Evolutionary conservation across 345 rosid species (phyloP), one percentile per base, ranked within the genome.

Genomic region (Aquilaria sinensis): DNA sequence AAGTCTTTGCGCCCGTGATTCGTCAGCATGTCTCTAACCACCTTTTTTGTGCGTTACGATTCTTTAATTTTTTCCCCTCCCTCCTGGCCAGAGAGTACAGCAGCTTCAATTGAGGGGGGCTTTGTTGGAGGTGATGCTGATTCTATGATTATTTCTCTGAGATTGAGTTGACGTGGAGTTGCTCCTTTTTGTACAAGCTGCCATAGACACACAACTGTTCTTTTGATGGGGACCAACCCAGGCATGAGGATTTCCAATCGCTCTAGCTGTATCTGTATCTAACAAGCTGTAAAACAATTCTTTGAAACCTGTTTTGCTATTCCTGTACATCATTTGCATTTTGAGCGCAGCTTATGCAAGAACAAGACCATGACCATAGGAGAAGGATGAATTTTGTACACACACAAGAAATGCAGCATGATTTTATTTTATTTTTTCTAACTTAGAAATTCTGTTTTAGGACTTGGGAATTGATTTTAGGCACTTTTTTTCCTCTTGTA

Each of bases 61-160:
- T 81, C 85, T 78, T 81, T 85, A 79, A 76, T 73, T 75, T 70
- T 71, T 73, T 71, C 47, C 14, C 70, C 56, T 57, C 33, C 57
- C 50, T 43, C 12, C 13, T 23, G 69, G 76, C 51, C 49, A 77
- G 82, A 72, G 79, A 77, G 60, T 71, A 65, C 57, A 74, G 70
- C 43, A 37, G 29, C 67, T 47, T 62, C 61, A 67, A 66, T 73
- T 73, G 67, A 58, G 64, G 70, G 66, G 59, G 76, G 79, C 63
- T 73, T 66, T 53, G 53, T 54, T 34, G 64, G 77, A 74, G 77
- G 70, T 70, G 50, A 56, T 51, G 55, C 63, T 61, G 53, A 61
- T 70, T 66, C 53, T 56, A 62, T 67, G 43, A 56, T 66, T 47
- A 56, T 57, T 64, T 70, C 65, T 46, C 70, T 5, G 59, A 72